Evolutionary conservation across 2,329 filamentous ascomycete genomes (phyloP).

Genomic region (Aureobasidium leucospermi): DNA sequence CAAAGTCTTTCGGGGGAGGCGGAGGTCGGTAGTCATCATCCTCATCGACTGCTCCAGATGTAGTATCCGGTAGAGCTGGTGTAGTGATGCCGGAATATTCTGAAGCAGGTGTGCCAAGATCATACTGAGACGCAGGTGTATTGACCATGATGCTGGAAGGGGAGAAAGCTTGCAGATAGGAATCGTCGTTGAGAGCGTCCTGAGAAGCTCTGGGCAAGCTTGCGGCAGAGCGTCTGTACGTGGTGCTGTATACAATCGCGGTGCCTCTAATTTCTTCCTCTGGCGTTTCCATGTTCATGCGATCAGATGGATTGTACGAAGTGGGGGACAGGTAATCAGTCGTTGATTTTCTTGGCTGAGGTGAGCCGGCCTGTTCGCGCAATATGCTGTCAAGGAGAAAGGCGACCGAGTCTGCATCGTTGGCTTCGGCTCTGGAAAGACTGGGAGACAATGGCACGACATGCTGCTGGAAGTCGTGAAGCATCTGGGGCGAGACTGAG

Average conservation of each 20-base stretch:
- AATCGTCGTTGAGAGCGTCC: constrained; percentile 2
- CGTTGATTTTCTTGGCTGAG: neutral
- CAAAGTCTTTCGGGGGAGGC: constrained; percentile 37
- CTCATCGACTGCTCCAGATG: constrained; percentile 21
- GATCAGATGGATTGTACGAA: constrained; percentile 7
- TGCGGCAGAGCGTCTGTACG: constrained; percentile 4
- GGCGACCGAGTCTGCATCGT: constrained; percentile 28
- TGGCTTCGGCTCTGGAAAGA: constrained; percentile 20
- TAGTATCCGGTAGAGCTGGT: neutral
- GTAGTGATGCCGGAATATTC: constrained; percentile 5
- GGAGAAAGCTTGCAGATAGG: constrained; percentile 3
- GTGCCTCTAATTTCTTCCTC: constrained; percentile 6
- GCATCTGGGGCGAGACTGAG: constrained; percentile 25
- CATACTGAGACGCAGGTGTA: constrained; percentile 9
- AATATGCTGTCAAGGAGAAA: constrained; percentile 28
- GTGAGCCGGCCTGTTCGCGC: neutral
- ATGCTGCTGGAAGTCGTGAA: constrained; percentile 26
- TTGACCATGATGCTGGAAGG: constrained; percentile 13
- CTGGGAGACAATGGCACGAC: constrained; percentile 27
- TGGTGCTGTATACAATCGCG: constrained; percentile 9
- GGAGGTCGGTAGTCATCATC: constrained; percentile 31
- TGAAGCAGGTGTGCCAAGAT: neutral
- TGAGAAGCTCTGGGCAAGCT: constrained; percentile 7
- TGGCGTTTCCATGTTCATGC: constrained; percentile 2
- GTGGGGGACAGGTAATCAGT: neutral